Percentiles rank a stretch among this genome's conserved stretches.
phyloP scores from a whole-genome alignment of 176 grass and related monocot species.

The Carex scoparia region DNA sequence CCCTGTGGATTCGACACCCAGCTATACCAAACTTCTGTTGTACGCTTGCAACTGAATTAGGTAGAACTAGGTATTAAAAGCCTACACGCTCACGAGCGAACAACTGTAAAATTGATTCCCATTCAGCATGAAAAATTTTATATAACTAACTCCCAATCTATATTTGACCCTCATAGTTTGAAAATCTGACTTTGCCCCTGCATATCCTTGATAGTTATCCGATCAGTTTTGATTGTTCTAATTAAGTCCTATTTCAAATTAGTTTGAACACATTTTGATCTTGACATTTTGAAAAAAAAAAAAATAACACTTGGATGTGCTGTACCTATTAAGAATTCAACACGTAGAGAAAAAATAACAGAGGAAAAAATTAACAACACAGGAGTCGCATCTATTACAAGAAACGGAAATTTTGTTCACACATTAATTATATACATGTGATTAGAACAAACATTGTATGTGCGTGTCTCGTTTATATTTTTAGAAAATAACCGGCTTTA shows the following conservation, averaged over 20 bases:
- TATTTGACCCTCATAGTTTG: too few relatives aligned
- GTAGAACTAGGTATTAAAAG: too few relatives aligned
- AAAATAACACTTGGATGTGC: background rate
- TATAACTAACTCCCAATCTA: too few relatives aligned
- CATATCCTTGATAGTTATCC: background rate
- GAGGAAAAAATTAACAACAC: background rate
- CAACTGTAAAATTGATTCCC: too few relatives aligned
- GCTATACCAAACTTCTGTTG: too few relatives aligned
- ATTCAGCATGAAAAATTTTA: too few relatives aligned
- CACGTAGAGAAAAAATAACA: background rate
- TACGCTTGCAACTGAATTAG: too few relatives aligned
- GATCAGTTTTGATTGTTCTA: background rate
- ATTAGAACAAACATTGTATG: background rate
- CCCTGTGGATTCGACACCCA: too few relatives aligned
- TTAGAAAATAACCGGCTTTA: too few relatives aligned
- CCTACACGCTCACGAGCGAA: too few relatives aligned
- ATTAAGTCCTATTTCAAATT: background rate
- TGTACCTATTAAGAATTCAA: background rate
- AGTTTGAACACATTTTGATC: background rate
- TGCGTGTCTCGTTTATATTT: too few relatives aligned
- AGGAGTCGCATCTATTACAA: background rate
- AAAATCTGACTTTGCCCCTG: too few relatives aligned
- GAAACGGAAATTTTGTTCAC: background rate
- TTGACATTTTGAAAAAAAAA: background rate
- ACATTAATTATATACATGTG: background rate